Evolutionary conservation across 305 asterid genomes (phyloP).

Genomic region (Caryopteris hybrid): DNA sequence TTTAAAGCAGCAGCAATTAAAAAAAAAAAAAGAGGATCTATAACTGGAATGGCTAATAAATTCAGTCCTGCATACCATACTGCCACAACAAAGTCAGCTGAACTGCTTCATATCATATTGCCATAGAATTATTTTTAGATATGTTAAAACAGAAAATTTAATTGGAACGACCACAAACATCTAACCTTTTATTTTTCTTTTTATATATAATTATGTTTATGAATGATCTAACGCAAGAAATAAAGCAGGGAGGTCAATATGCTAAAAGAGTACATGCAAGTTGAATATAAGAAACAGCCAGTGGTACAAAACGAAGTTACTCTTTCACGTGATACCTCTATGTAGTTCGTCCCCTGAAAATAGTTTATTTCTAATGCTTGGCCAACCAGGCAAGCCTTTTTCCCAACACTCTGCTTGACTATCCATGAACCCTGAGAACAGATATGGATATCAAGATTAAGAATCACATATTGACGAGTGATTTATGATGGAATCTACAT

Average conservation of each 20-base stretch:
- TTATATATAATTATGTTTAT: neutral
- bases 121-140: neutral
- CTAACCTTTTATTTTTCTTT: neutral
- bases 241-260: neutral
- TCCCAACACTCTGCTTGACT: constrained; percentile 96
- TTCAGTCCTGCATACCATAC: neutral
- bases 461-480: constrained; percentile 6
- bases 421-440: constrained; percentile 88
- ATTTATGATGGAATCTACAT: neutral
- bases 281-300: neutral
- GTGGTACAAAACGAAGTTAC: constrained; percentile 12
- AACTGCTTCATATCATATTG: neutral
- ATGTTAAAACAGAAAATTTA: neutral
- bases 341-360: constrained; percentile 85
- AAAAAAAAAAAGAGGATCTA: neutral
- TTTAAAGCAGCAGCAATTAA: neutral
- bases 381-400: constrained; percentile 93
- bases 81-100: neutral
- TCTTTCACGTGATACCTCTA: constrained; percentile 59
- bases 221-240: neutral
- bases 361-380: constrained; percentile 95
- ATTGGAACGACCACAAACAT: neutral
- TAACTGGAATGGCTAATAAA: neutral
- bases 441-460: constrained; percentile 5
- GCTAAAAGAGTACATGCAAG: neutral